Conservation (phyloP, 2,329 filamentous ascomycete genomes). For the Polychaeton citri region DNA sequence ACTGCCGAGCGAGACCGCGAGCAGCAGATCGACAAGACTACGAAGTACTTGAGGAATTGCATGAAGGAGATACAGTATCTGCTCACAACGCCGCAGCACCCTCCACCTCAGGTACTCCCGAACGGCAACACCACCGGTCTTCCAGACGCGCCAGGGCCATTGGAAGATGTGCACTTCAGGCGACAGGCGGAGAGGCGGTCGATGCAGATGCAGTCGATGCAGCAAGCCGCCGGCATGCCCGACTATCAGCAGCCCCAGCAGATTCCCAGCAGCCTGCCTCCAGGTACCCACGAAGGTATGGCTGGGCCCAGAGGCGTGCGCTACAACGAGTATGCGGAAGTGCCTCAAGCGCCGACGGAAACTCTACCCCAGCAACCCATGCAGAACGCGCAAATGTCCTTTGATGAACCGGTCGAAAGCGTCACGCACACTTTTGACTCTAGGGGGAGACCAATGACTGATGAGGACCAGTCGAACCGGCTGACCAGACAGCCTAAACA, state of each 20-base stretch:
- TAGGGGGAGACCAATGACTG: conserved; percentile 40
- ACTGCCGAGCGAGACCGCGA: conserved; percentile 43
- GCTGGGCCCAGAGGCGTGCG: conserved; percentile 6
- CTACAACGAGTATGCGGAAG: conserved; percentile 25
- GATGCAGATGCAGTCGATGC: conserved; percentile 19
- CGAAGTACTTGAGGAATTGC: conserved; percentile 50
- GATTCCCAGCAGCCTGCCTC: conserved; percentile 18
- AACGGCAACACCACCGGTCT: conserved; percentile 21
- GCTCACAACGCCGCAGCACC: conserved; percentile 50
- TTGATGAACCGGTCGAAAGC: conserved; percentile 44
- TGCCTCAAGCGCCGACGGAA: conserved; percentile 22
- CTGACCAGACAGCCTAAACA: conserved; percentile 8
- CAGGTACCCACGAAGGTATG: conserved; percentile 8
- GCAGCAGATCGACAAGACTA: conserved; percentile 48
- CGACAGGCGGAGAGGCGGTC: conserved; percentile 39
- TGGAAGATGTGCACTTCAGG: conserved; percentile 48
- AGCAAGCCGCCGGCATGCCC: conserved; percentile 30
- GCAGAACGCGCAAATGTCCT: conserved; percentile 17
- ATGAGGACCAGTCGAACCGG: conserved; percentile 21
- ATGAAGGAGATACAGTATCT: conserved; percentile 57
- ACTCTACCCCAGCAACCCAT: conserved; percentile 9
- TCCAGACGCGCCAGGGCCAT: conserved; percentile 39
- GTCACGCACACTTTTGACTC: conserved; percentile 46
- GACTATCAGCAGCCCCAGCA: conserved; percentile 46
- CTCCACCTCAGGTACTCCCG: conserved; percentile 35